Evolutionary conservation across 306 rosid species (phyloP), one percentile per base, ranked within the genome.

Genomic region (Trifolium repens): DNA sequence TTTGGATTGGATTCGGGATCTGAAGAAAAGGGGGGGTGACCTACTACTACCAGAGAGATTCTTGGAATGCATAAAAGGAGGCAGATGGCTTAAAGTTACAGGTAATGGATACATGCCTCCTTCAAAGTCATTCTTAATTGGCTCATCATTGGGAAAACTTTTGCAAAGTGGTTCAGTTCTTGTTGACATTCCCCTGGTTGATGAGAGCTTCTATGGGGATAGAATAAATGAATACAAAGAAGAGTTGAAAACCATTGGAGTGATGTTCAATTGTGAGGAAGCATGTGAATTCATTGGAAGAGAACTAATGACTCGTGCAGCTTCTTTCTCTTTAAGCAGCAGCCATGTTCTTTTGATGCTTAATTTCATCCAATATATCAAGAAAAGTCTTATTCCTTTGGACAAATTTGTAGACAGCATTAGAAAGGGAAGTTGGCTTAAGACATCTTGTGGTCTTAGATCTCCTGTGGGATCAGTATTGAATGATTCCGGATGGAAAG

Each of bases 181-280:
- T 67, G 96, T 88, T 27, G 96, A 93, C 70, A 86, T 93, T 59
- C 91, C 96, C 7, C 77, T 89, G 65, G 64, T 93, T 76, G 96
- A 93, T 78, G 55, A 27, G 35, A 65, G 8, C 4, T 88, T 76
- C 78, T 93, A 93, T 62, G 96, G 85, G 10, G n/a, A 70, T 3
- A 26, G 5, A 69, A 76, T 93, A 73, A 76, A 53, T 5, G 71
- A 49, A 12, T 89, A 89, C 62, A 22, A 72, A 75, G 91, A 83
- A 37, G 98, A 87, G 85, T 82, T 93, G 32, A 86, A 84, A 59
- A 74, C 74, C 47, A 9, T 89, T 71, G 98, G 98, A 40, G 96
- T 93, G 67, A 89, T 85, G 93, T 82, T 83, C 67, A 87, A 86
- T 5, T 88, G 69, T 53, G 84, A 67, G 16, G 89, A 93, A 85